Evolutionary conservation across 192 early-diverging fungal genomes (phyloP), one percentile per base, ranked within the genome.

Genomic region (Coemansia reversa): DNA sequence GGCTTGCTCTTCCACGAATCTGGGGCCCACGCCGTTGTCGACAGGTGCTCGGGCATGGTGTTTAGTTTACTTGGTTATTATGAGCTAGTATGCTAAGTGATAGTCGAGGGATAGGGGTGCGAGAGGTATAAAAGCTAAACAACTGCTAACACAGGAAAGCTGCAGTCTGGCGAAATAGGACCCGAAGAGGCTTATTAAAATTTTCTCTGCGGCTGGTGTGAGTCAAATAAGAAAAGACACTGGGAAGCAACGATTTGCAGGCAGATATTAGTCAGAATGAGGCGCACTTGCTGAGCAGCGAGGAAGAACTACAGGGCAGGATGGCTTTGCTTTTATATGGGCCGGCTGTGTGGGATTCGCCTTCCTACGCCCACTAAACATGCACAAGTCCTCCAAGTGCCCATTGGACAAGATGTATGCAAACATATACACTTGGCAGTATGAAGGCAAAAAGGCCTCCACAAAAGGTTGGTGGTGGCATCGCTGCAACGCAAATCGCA

Each of bases 1-100:
- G 91, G 88, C 80, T 88, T 90, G 63, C 80, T 67, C 59, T 83
- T 83, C 91, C 91, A 92, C 58, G 85, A 87, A 33, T 82, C 76
- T 2, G 88, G 89, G 5, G 88, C 71, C 91, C 91, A 92, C 27
- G 45, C 67, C 1, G 61, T 45, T 7, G 54, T 54, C 18, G 24
- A 5, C 24, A 20, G 52, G 25, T 20, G n/a, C 52, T 25, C 14
- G 6, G 52, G 39, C 39, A 45, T 45, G 12, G 39, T 45, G 16
- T 45, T 45, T 45, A 45, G 39, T 45, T 45, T 45, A 11, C 12
- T 45, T 45, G 9, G 39, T 1, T 45, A 45, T 9, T 45, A 11
- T 45, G 39, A 1, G 39, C 9, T 45, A 39, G 30, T 12, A 54
- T 30, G 58, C 9, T 14, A 29, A 52, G 50, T 51, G 56, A 7